phyloP scores from a whole-genome alignment of 1,139 yeast genomes.

The Nakaseomyces sp. region DNA sequence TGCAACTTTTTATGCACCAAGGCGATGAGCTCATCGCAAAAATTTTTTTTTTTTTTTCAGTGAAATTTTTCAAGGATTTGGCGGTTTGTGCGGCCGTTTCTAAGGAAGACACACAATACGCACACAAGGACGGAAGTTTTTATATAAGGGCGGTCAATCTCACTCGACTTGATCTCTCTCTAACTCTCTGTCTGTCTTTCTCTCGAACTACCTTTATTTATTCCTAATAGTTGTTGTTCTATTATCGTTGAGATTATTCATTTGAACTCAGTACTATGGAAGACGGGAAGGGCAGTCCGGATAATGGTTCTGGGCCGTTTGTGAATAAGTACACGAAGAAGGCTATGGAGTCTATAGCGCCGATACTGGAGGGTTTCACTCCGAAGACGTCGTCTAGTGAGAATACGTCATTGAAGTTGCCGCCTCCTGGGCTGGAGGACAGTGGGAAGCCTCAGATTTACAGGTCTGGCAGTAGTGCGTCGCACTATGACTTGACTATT shows the following conservation, averaged over 20 bases:
- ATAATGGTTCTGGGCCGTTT: constrained; percentile 31
- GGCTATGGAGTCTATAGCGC: constrained; percentile 74
- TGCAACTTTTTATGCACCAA: too few relatives aligned
- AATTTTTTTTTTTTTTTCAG: constrained; percentile 1
- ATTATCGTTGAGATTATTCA: too few relatives aligned
- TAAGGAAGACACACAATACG: neutral
- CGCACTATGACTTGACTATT: constrained; percentile 2
- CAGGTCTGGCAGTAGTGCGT: constrained; percentile 8
- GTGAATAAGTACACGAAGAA: constrained; percentile 34
- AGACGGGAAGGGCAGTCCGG: constrained; percentile 7
- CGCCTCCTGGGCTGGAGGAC: constrained; percentile 23
- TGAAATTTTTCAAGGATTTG: neutral
- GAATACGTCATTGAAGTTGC: constrained; percentile 33
- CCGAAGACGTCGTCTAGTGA: constrained; percentile 66
- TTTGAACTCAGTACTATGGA: constrained; percentile 2
- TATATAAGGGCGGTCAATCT: too few relatives aligned
- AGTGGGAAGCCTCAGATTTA: constrained; percentile 1
- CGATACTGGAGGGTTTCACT: constrained; percentile 59
- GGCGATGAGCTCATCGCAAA: constrained; percentile 6
- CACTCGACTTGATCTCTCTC: too few relatives aligned
- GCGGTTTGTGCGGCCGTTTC: neutral
- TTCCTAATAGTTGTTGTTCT: too few relatives aligned
- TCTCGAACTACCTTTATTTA: too few relatives aligned
- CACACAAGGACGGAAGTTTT: too few relatives aligned
- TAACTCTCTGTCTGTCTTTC: too few relatives aligned